Evolutionary conservation across 2,329 filamentous ascomycete genomes (phyloP).

Genomic region (Neophaeococcomyces aloes): DNA sequence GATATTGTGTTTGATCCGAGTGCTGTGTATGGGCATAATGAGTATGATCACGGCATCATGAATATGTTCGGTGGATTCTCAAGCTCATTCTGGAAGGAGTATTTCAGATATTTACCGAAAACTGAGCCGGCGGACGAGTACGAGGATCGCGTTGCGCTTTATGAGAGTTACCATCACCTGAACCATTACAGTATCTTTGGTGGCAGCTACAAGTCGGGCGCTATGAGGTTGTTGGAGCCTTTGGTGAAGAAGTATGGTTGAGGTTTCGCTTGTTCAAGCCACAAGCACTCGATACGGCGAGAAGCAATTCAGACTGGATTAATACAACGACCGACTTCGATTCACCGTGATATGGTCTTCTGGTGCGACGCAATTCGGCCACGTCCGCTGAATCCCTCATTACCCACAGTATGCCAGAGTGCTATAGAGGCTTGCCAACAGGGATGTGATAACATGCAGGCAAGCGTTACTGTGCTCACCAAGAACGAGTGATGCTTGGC

Average conservation of each 20-base stretch:
- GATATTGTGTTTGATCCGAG: constrained; percentile 77
- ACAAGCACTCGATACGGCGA: no score
- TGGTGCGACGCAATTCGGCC: no score
- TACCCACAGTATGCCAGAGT: no score
- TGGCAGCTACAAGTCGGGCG: constrained; percentile 63
- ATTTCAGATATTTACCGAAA: constrained; percentile 63
- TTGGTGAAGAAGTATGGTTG: constrained; percentile 61
- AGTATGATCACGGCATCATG: constrained; percentile 92
- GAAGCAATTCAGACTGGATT: no score
- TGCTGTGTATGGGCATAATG: constrained; percentile 71
- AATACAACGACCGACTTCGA: no score
- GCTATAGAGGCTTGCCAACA: no score
- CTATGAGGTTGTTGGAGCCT: constrained; percentile 67
- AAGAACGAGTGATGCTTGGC: no score
- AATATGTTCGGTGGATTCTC: constrained; percentile 90
- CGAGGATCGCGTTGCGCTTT: constrained; percentile 63
- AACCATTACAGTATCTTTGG: constrained; percentile 85
- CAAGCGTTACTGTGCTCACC: no score
- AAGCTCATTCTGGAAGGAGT: constrained; percentile 61
- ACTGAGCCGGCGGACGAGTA: constrained; percentile 73
- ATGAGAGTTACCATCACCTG: constrained; percentile 83
- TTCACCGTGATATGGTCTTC: no score
- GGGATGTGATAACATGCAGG: no score
- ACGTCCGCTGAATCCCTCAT: no score
- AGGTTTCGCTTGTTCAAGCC: neutral